Conservation (phyloP, 768 basidiomycete genomes). For the Chlorophyllum brunneum region DNA sequence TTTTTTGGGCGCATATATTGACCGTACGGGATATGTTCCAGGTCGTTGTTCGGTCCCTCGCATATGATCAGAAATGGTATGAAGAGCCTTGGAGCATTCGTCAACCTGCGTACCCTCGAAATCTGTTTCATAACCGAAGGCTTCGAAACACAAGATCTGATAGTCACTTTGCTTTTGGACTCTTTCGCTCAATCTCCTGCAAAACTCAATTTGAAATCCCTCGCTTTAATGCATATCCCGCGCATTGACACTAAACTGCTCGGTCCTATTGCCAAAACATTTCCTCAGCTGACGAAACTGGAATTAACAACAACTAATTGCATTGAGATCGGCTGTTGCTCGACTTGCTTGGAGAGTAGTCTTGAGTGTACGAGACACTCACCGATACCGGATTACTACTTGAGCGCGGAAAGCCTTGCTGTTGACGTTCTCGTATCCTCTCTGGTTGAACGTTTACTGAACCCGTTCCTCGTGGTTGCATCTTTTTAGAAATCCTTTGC, state of each 20-base stretch:
- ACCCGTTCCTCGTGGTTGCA: not conserved
- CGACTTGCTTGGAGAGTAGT: constrained; percentile 62
- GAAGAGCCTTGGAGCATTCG: constrained; percentile 26
- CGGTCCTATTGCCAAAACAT: constrained; percentile 36
- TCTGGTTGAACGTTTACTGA: not conserved
- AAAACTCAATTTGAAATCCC: constrained; percentile 35
- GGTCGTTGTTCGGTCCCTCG: constrained; percentile 29
- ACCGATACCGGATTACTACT: constrained; percentile 52
- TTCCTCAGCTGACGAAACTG: constrained; percentile 44
- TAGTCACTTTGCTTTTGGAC: constrained; percentile 29
- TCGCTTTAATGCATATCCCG: constrained; percentile 53
- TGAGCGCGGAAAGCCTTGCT: constrained; percentile 38
- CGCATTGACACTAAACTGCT: constrained; percentile 51
- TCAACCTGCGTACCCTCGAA: constrained; percentile 32
- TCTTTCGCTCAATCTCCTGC: constrained; percentile 25
- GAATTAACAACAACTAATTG: constrained; percentile 58
- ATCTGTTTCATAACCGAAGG: constrained; percentile 41
- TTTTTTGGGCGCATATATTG: constrained; percentile 18
- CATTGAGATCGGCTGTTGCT: constrained; percentile 56
- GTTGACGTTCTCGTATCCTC: constrained; percentile 36
- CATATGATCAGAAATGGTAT: constrained; percentile 25
- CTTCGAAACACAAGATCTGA: constrained; percentile 39
- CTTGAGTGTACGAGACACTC: constrained; percentile 53
- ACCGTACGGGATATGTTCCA: constrained; percentile 18
- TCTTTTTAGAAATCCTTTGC: constrained; percentile 38